Evolutionary conservation across 129 eudicot species (phyloP), one percentile per base, ranked within the genome.

Genomic region (Artemisia annua): DNA sequence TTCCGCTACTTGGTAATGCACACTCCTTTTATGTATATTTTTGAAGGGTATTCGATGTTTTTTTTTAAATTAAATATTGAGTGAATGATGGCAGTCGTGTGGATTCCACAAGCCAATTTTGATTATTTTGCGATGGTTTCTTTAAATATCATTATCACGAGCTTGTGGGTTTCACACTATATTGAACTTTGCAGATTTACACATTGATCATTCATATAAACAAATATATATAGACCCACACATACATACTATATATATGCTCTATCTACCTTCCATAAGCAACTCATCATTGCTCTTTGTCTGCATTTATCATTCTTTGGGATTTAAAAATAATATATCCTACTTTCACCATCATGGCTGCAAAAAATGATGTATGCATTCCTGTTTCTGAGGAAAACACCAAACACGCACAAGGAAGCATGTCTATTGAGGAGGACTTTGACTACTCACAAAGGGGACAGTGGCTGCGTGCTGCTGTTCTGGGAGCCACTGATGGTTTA

Each of bases 361-460:
- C 60, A 54, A 30, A 54, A 44, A 78, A 11, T 46, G 78, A 59
- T 67, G 11, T 79, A 16, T 53, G 50, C 55, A 79, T 66, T 73
- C 49, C 28, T 44, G 62, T 79, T 73, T 24, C 74, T 18, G 69
- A 66, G 52, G 70, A 48, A 52, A 78, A 54, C 46, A 24, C 46
- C 11, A 51, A 56, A 65, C 54, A 56, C 3, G 26, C 20, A 13
- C 44, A 63, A 11, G 22, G 17, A 2, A 20, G 48, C 68, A 48
- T 70, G 12, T 60, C 55, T 32, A 32, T 7, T 24, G 62, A 46
- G 4, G 30, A 78, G 28, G 55, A 71, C 3, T 43, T 70, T 12
- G 77, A 78, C 63, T 77, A 51, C 81, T 77, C 75, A 19, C 81
- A 77, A 62, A 61, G 81, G 65, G 81, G 76, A 77, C 76, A 70